Conservation (phyloP, 495 filamentous ascomycete genomes). For the Xylaria acuta region DNA sequence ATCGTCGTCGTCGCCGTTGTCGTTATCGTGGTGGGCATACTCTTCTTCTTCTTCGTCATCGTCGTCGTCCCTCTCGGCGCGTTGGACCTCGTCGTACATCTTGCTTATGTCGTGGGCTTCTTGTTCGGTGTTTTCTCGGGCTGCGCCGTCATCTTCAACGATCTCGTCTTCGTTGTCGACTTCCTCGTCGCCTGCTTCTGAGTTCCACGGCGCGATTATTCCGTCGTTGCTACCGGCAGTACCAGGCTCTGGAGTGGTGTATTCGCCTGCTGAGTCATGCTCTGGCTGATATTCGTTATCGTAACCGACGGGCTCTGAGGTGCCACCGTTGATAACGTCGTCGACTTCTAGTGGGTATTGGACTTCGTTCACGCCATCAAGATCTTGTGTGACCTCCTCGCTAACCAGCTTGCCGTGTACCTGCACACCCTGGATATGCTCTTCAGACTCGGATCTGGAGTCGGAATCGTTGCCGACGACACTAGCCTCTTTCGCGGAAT, state of each 20-base stretch:
- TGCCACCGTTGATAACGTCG: neutral
- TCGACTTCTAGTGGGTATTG: neutral
- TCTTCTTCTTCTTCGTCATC: neutral
- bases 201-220: neutral
- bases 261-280: neutral
- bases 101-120: neutral
- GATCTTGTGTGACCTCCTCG: neutral
- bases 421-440: neutral
- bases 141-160: neutral
- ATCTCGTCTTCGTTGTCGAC: neutral
- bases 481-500: neutral
- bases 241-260: neutral
- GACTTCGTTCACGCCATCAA: neutral
- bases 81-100: neutral
- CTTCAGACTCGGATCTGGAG: neutral
- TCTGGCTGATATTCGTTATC: neutral
- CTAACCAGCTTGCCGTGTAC: neutral
- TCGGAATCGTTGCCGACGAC: too few relatives aligned
- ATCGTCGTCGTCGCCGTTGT: neutral
- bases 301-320: neutral
- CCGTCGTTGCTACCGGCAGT: neutral
- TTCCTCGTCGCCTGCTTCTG: constrained; percentile 1
- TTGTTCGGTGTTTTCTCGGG: neutral
- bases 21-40: neutral
- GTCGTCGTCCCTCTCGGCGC: neutral